A percentile compares a stretch with the other conserved stretches of the same genome.
Conservation (phyloP, 2,329 filamentous ascomycete species). For the Paramyrothecium roridum region DNA sequence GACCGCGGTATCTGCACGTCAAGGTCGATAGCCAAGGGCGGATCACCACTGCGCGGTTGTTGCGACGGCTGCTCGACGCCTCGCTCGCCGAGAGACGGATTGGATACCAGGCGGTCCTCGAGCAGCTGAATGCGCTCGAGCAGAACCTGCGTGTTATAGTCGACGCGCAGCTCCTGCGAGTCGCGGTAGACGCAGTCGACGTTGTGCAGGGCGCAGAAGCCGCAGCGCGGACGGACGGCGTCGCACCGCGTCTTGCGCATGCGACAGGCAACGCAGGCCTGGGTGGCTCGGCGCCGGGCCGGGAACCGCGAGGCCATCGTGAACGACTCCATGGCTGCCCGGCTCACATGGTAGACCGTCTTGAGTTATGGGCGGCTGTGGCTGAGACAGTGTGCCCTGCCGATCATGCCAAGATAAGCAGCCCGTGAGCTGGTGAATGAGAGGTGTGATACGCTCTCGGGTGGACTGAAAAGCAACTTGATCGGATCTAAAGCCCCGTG, state of each 20-base stretch:
- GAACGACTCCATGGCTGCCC: not conserved
- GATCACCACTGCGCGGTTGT: not conserved
- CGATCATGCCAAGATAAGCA: too few species aligned
- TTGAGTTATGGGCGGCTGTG: too few species aligned
- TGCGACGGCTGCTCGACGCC: not conserved
- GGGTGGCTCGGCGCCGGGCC: slow-evolving; percentile 1
- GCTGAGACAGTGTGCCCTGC: too few species aligned
- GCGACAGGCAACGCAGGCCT: slow-evolving; percentile 19
- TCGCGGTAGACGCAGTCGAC: slow-evolving; percentile 19
- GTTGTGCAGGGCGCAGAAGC: slow-evolving; percentile 14
- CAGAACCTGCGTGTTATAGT: slow-evolving; percentile 16
- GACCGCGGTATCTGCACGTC: not conserved
- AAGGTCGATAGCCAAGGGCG: not conserved
- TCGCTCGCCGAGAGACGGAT: not conserved
- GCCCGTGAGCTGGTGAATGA: too few species aligned
- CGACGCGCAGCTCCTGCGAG: slow-evolving; percentile 17
- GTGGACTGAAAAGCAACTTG: too few species aligned
- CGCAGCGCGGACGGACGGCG: slow-evolving; percentile 16
- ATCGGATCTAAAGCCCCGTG: too few species aligned
- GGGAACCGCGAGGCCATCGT: not conserved
- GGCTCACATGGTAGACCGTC: too few species aligned
- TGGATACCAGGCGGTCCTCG: slow-evolving; percentile 10
- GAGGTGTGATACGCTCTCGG: too few species aligned
- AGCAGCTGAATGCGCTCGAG: slow-evolving; percentile 19
- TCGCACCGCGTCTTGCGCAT: slow-evolving; percentile 19